Evolutionary conservation across 2,329 filamentous ascomycete genomes (phyloP), one percentile per base, ranked within the genome.

Genomic region (Aspergillus sergii): DNA sequence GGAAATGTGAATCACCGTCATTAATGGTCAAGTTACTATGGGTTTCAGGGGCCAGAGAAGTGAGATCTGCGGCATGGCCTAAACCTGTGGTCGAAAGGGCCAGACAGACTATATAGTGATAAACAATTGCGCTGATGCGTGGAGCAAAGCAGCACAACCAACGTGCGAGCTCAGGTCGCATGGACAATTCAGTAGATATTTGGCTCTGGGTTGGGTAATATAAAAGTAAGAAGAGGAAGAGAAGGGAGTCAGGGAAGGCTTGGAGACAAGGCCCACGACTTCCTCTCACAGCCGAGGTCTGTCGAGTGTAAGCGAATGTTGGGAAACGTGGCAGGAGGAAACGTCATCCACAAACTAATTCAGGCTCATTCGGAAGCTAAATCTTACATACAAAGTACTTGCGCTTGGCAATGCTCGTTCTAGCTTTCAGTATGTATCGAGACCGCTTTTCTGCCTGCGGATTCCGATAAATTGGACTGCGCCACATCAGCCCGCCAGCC

Each of bases 91-190:
- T 82, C 21, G 86, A 85, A 43, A 91, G 81, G 30, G 86, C 76
- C 62, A 90, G 79, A 73, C 88, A 90, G 48, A 93, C 75, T 45
- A 87, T 72, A 39, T 90, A 70, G 36, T 91, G 76, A 57, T 90
- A 73, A 34, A 86, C 78, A 36, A 87, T 86, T 59, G 88, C 86
- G 71, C 85, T 81, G 59, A 90, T 75, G 62, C 89, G 91, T 71
- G 89, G 88, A 73, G 86, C 86, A 72, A 92, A 86, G 74, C 90
- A 89, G 79, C 88, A 90, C 81, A 91, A 91, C 69, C 91, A 81
- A 72, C 86, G 88, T 75, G 85, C 89, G 76, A 89, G 84, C 78
- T 89, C 77, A 54, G 70, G 75, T 67, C 73, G 76, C 79, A 81
- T 81, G 69, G 70, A 72, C 68, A 60, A 26, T 16, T 39, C 10